Base-by-base conservation (phyloP, 192 early-diverging fungal genomes). In the Allomyces arbusculus region DNA sequence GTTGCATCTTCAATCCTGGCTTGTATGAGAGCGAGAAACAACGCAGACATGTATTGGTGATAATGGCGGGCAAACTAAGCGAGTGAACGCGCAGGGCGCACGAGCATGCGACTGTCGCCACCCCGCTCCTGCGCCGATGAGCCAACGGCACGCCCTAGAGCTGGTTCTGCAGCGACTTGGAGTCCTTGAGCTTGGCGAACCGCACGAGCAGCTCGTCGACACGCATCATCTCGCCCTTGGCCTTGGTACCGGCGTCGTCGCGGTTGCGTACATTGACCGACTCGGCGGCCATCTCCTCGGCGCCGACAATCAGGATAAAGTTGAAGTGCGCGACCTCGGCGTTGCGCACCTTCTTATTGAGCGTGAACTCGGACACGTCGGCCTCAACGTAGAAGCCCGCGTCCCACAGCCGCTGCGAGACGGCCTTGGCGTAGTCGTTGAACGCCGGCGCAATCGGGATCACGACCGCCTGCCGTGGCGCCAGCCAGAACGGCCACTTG, bases 401-500 rank as follows among this genome's bases (percentile, higher is more conserved):
- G 11, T 80, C 78, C 44, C 82, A 80, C 62, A 95, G 77, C 68
- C 75, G 73, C 68, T 89, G 70, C 61, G 71, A 71, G 24, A 99
- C 87, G 69, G 84, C 75, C 68, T 84, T 69, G 4, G 91, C 94
- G 73, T 99, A 99, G 19, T 80, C 85, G 69, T 80, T 83, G 68
- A 89, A 82, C 3, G 82, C 84, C 10, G 75, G 76, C 0, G 89
- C 87, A 25, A 99, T 87, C 6, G 95, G 95, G 45, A 99, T 82
- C 23, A 99, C 80, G 65, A 88, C 79, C 22, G 95, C 72, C 50
- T 58, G 50, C 3, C 50, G 50, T 16, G 50, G 50, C 7, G 50
- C 90, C 58, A 99, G 77, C 95, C 95, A 99, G 82, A 99, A 87
- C 25, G 93, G 93, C 91, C 92, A 97, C 71, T 94, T 94, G 68